These are phyloP conservation scores for Exutisphaerella laricina DNA, from an alignment of 2,329 filamentous ascomycete genomes.

Conservation along the genomic window DNA sequence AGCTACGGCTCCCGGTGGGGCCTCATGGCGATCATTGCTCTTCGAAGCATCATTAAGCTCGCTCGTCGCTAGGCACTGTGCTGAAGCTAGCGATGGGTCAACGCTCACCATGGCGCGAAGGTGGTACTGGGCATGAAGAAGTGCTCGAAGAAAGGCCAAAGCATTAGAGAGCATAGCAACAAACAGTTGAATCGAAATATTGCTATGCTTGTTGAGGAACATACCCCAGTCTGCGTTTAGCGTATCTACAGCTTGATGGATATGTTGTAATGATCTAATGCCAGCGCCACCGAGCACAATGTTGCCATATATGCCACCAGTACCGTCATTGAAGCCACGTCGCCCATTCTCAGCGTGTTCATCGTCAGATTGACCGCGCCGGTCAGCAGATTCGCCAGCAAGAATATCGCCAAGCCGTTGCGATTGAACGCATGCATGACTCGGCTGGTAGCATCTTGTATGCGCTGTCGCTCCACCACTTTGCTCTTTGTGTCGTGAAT, in stretches of 20 bases:
- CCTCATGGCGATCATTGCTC: too few relatives aligned
- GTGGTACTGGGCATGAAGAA: too few relatives aligned
- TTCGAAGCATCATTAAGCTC: too few relatives aligned
- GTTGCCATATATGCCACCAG: conserved; percentile 65
- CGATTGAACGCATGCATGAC: conserved; percentile 81
- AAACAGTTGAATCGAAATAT: too few relatives aligned
- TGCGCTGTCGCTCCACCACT: conserved; percentile 57
- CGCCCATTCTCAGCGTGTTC: conserved; percentile 68
- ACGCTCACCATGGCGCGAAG: too few relatives aligned
- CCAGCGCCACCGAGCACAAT: conserved; percentile 63
- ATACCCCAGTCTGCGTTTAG: too few relatives aligned
- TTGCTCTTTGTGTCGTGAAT: conserved; percentile 55
- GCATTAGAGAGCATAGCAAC: too few relatives aligned
- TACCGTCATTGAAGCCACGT: conserved; percentile 63
- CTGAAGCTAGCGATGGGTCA: too few relatives aligned
- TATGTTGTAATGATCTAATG: conserved; percentile 59
- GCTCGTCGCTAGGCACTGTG: too few relatives aligned
- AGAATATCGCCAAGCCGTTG: conserved; percentile 79
- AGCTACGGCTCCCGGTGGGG: too few relatives aligned
- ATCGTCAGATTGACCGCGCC: conserved; percentile 83
- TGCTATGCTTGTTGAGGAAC: too few relatives aligned
- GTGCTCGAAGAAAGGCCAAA: too few relatives aligned
- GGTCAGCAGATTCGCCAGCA: conserved; percentile 83
- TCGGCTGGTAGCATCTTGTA: conserved; percentile 66
- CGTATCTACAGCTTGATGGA: conserved; percentile 60